These are phyloP conservation scores for Fusarium oxysporum DNA, from an alignment of 2,329 filamentous ascomycete species.

Conservation along the genomic window DNA sequence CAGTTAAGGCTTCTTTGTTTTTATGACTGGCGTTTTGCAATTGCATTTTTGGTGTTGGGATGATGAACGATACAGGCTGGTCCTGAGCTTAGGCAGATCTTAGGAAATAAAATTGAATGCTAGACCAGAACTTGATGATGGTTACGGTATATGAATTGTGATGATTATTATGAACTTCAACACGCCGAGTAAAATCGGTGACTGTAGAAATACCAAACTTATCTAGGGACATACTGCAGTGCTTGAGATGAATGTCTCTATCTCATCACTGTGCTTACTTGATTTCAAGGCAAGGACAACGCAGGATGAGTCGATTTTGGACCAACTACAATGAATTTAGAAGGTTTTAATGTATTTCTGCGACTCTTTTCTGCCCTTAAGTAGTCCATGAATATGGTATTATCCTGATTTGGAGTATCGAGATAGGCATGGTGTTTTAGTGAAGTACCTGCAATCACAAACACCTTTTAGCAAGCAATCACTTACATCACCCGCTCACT, in stretches of 20 bases:
- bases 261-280: background rate
- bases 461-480: background rate
- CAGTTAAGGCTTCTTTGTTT: accelerated
- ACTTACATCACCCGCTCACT: background rate
- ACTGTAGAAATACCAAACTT: background rate
- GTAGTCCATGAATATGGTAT: too few species aligned
- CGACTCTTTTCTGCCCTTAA: accelerated
- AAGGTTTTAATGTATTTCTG: accelerated
- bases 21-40: background rate
- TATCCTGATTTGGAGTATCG: background rate
- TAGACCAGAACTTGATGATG: background rate
- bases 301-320: background rate
- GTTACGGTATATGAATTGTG: background rate
- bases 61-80: background rate
- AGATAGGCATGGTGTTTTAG: too few species aligned
- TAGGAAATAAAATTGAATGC: background rate
- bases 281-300: too few species aligned
- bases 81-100: background rate
- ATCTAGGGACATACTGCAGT: accelerated
- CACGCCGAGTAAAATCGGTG: accelerated
- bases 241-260: background rate
- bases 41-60: background rate
- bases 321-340: background rate
- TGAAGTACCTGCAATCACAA: background rate
- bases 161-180: accelerated